Evolutionary conservation across 1,284 basidiomycete species (phyloP).

Genomic region (Tetrapyrgos nigripes): DNA sequence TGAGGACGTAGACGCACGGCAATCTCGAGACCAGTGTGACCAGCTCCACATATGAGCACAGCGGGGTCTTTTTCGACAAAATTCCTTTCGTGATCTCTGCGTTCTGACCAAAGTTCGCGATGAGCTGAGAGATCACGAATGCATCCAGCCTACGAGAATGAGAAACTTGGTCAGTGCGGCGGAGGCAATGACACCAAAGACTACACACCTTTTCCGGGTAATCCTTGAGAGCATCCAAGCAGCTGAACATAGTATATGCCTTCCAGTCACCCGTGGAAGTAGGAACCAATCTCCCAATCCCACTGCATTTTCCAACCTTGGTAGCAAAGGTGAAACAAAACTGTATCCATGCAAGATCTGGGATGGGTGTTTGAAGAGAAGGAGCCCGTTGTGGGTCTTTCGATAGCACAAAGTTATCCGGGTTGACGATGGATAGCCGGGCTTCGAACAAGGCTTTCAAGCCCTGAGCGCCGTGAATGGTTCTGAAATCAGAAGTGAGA

Average conservation of each 20-base stretch:
- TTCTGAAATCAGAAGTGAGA: slow-evolving; percentile 63
- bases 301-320: slow-evolving; percentile 48
- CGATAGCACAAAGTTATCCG: slow-evolving; percentile 5
- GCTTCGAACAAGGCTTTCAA: slow-evolving; percentile 48
- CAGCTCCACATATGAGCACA: slow-evolving; percentile 44
- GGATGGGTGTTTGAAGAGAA: slow-evolving; percentile 42
- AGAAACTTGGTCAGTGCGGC: not conserved
- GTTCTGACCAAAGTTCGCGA: slow-evolving; percentile 17
- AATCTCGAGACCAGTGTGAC: slow-evolving; percentile 45
- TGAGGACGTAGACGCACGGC: too few species aligned
- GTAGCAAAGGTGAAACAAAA: slow-evolving; percentile 59
- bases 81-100: slow-evolving; percentile 25
- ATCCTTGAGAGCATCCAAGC: slow-evolving; percentile 51
- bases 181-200: not conserved
- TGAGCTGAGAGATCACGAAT: slow-evolving; percentile 18
- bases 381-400: slow-evolving; percentile 29
- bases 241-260: slow-evolving; percentile 49
- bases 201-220: slow-evolving; percentile 35
- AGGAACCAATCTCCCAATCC: slow-evolving; percentile 57
- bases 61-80: slow-evolving; percentile 33
- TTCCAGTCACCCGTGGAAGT: slow-evolving; percentile 52
- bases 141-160: slow-evolving; percentile 34
- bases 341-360: slow-evolving; percentile 58
- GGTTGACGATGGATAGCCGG: slow-evolving; percentile 37
- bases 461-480: slow-evolving; percentile 47